Evolutionary conservation across 73 alveolate genomes (phyloP), one percentile per base, ranked within the genome.

Genomic region (Paramecium tetraurelia): DNA sequence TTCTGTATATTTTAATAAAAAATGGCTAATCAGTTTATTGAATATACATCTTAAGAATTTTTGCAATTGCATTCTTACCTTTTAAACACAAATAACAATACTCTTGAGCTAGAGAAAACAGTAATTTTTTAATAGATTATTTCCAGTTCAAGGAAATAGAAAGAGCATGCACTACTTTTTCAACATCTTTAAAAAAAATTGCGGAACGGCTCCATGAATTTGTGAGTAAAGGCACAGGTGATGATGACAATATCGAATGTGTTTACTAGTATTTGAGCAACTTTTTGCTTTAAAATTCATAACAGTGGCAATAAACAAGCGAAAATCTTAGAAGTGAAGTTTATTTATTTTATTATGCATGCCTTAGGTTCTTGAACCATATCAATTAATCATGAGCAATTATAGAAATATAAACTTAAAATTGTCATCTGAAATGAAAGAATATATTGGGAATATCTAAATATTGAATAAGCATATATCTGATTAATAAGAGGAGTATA

Each of bases 191-290:
- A 22, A 80, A 80, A 24, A 80, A 80, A 80, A 46, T 80, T 16
- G 46, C 90, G 20, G 90, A 80, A 80, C 21, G 72, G 1, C 44
- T 80, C 6, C 90, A 80, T 14, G 90, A 80, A 48, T 48, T 44
- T 46, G 90, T 80, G 7, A 44, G 76, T 9, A 80, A 80, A 80
- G 90, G 90, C 21, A 80, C 90, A 18, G 90, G 90, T 8, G 90
- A 80, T 41, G 90, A 80, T 46, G 90, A 80, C 48, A 44, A 41
- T 44, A 80, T 80, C 43, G 90, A 80, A 46, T 80, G 90, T 24
- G 41, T 46, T 22, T 80, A 80, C 18, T 80, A 80, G 48, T 80
- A 80, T 48, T 80, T 80, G 90, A 80, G 90, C 57, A 80, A 80
- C 31, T 80, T 80, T 80, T 80, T 80, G 46, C 46, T 80, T 1